phyloP scores from a whole-genome alignment of 192 early-diverging fungal species.

The Dimargaris xerosporica region DNA sequence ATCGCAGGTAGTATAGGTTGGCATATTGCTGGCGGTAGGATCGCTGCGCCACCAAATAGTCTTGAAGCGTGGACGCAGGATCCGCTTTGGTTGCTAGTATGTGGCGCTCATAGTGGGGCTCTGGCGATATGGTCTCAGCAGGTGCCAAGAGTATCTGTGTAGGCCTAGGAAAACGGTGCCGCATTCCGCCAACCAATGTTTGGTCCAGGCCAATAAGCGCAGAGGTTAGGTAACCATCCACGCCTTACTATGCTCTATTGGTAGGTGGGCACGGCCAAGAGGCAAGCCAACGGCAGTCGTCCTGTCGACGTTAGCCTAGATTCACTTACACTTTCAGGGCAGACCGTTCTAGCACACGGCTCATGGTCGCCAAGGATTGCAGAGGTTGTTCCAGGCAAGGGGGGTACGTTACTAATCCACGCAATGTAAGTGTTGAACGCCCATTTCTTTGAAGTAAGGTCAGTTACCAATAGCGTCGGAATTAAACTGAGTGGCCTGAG shows the following conservation, averaged over 20 bases:
- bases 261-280: not conserved
- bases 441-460: too few species aligned
- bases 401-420: too few species aligned
- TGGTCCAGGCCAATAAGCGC: not conserved
- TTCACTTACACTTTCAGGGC: not conserved
- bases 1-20: slow-evolving; percentile 65
- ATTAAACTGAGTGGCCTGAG: too few species aligned
- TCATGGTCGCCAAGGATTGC: too few species aligned
- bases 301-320: not conserved
- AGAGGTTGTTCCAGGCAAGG: too few species aligned
- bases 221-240: not conserved
- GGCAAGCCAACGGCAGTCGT: not conserved
- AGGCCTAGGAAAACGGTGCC: not conserved
- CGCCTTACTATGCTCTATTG: not conserved
- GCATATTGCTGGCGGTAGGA: slow-evolving; percentile 74
- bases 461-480: too few species aligned
- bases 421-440: too few species aligned
- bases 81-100: not conserved
- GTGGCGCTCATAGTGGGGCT: not conserved
- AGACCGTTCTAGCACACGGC: not conserved
- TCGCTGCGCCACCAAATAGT: slow-evolving; percentile 41
- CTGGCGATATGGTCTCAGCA: not conserved
- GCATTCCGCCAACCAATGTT: not conserved
- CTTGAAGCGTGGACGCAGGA: slow-evolving; percentile 3
- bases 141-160: not conserved